phyloP scores from a whole-genome alignment of 495 filamentous ascomycete genomes.

The Podospora bellae-mahoneyi region DNA sequence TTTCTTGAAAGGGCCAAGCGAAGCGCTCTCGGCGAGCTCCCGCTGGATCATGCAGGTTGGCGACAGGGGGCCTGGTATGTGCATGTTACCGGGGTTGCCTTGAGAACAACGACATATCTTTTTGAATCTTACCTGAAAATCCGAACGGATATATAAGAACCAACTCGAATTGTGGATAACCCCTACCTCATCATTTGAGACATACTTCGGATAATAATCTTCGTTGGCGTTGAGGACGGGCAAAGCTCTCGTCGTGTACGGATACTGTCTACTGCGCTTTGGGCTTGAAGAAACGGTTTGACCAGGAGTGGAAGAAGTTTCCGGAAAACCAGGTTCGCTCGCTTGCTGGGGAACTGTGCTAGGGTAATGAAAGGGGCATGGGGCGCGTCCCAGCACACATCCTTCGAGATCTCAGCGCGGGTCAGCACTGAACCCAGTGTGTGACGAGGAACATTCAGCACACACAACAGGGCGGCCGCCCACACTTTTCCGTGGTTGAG shows the following conservation, averaged over 20 bases:
- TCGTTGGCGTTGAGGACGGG: too few relatives aligned
- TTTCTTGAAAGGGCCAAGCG: too few relatives aligned
- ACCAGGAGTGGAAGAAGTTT: slow-evolving; percentile 26
- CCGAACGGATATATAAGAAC: too few relatives aligned
- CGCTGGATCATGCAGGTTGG: too few relatives aligned
- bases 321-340: slow-evolving; percentile 24
- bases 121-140: too few relatives aligned
- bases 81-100: too few relatives aligned
- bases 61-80: too few relatives aligned
- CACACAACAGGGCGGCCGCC: slow-evolving; percentile 12
- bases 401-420: slow-evolving; percentile 12
- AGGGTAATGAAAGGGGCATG: slow-evolving; percentile 24
- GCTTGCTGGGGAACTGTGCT: slow-evolving; percentile 7
- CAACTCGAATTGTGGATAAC: too few relatives aligned
- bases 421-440: slow-evolving; percentile 22
- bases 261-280: background rate
- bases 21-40: too few relatives aligned
- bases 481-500: slow-evolving; percentile 1
- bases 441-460: slow-evolving; percentile 16
- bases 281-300: slow-evolving; percentile 4
- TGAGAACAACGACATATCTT: too few relatives aligned
- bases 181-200: background rate
- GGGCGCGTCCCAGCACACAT: slow-evolving; percentile 11
- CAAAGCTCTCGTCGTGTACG: background rate
- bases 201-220: background rate